phyloP scores from a whole-genome alignment of 192 early-diverging fungal species.

The Pecoramyces ruminantium region DNA sequence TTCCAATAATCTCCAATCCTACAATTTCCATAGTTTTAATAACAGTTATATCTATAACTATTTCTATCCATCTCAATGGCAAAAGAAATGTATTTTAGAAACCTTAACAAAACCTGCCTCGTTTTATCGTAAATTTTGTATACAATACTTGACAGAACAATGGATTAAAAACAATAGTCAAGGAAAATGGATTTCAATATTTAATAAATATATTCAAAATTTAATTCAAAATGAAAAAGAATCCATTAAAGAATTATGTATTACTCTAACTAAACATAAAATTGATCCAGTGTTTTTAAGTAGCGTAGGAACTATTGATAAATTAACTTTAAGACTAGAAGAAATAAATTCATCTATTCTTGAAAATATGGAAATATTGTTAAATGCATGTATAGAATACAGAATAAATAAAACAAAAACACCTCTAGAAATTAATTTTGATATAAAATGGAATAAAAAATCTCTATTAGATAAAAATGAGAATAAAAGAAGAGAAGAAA shows the following conservation, averaged over 20 bases:
- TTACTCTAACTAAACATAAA: not conserved
- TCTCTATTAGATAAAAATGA: not conserved
- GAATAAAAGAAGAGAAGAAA: not conserved
- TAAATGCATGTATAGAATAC: too few relatives aligned
- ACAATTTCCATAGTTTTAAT: not conserved
- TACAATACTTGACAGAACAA: not conserved
- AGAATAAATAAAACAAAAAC: too few relatives aligned
- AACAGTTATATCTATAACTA: not conserved
- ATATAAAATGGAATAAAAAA: not conserved
- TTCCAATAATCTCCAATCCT: not conserved
- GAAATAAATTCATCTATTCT: not conserved
- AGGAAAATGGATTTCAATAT: not conserved
- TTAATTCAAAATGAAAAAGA: not conserved
- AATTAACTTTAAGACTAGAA: not conserved
- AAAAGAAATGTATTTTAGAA: not conserved
- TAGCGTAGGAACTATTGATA: not conserved
- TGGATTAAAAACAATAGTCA: not conserved
- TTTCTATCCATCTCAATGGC: not conserved
- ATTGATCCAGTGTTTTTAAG: not conserved
- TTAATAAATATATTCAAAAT: not conserved
- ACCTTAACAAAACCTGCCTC: not conserved
- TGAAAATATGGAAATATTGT: not conserved
- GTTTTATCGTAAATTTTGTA: not conserved
- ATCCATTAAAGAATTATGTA: not conserved
- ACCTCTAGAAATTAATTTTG: too few relatives aligned